Percentiles rank a stretch among this genome's conserved stretches.
Conservation (phyloP, 257 asterid genomes). For the Hygrophila difformis region DNA sequence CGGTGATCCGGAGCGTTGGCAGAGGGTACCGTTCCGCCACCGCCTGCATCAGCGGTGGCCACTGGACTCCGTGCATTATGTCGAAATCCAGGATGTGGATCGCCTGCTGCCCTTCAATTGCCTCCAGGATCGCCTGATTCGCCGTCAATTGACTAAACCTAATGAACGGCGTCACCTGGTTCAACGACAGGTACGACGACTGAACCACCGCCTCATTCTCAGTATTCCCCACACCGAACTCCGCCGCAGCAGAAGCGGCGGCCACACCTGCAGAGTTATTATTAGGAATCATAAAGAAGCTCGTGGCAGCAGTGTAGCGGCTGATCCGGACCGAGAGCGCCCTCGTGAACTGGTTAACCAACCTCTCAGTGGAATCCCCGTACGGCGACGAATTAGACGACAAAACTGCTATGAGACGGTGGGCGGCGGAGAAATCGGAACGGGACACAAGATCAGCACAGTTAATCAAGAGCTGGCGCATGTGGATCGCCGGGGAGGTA, state of each 20-base stretch:
- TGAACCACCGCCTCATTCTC: constrained; percentile 35
- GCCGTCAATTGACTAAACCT: constrained; percentile 88
- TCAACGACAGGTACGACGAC: constrained; percentile 67
- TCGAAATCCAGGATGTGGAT: constrained; percentile 89
- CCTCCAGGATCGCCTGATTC: constrained; percentile 83
- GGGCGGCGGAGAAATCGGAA: constrained; percentile 74
- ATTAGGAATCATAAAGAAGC: not conserved
- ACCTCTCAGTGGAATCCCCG: constrained; percentile 82
- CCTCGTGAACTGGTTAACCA: constrained; percentile 72
- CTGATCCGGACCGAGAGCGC: constrained; percentile 68
- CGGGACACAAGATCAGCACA: constrained; percentile 76
- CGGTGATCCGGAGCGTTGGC: constrained; percentile 83
- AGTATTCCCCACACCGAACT: too few species aligned
- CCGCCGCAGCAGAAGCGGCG: not conserved
- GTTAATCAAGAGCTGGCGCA: constrained; percentile 75
- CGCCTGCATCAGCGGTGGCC: constrained; percentile 99
- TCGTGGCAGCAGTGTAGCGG: constrained; percentile 12
- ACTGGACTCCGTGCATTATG: constrained; percentile 93
- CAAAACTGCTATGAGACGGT: constrained; percentile 50
- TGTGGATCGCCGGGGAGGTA: constrained; percentile 43
- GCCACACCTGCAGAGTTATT: not conserved
- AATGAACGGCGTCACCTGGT: constrained; percentile 74
- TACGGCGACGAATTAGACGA: constrained; percentile 54
- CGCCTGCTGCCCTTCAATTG: constrained; percentile 50
- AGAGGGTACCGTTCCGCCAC: constrained; percentile 66